Evolutionary conservation across 345 rosid species (phyloP), one percentile per base, ranked within the genome.

Genomic region (Luvunga scandens): DNA sequence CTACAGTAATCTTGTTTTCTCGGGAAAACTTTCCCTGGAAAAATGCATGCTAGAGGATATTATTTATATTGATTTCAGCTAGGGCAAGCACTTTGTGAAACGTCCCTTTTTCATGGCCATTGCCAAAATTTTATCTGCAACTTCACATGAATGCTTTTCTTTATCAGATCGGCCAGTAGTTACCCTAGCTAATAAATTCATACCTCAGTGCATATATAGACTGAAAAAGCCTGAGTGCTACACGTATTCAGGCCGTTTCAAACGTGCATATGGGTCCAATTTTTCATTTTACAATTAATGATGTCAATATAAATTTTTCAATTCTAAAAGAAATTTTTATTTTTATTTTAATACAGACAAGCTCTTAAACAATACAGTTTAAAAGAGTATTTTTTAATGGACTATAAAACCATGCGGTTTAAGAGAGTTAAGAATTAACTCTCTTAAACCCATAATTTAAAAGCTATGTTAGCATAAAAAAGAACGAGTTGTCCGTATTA

Each of bases 351-450:
- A 7, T 8, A 1, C 2, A 9, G 9, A 7, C 7, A 38, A 38
- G 0, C 9, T 38, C 9, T 7, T 38, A 7, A 38, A 38, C 0
- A 1, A 1, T 2, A 38, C 2, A 9, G 9, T 38, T 38, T 38
- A 38, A 38, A 38, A 38, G 7, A 38, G 0, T 38, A 8, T 1
- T 38, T 38, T 38, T 38, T 0, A 38, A 38, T 38, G 7, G 7
- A 38, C 1, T 38, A 38, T 38, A 38, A 38, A 7, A 0, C 0
- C 10, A 7, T 38, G 0, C 0, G 0, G 1, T 38, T 8, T 38
- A 38, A 38, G 7, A 7, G 10, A 7, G 2, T 8, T 38, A 8
- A 38, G 8, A 38, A 8, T 2, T 38, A 38, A 38, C 0, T 38
- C 0, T 38, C 12, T 38, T 38, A 38, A 38, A 38, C 0, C 0